Base-by-base conservation (phyloP, 176 grass and related monocot genomes). In the Triticum urartu region DNA sequence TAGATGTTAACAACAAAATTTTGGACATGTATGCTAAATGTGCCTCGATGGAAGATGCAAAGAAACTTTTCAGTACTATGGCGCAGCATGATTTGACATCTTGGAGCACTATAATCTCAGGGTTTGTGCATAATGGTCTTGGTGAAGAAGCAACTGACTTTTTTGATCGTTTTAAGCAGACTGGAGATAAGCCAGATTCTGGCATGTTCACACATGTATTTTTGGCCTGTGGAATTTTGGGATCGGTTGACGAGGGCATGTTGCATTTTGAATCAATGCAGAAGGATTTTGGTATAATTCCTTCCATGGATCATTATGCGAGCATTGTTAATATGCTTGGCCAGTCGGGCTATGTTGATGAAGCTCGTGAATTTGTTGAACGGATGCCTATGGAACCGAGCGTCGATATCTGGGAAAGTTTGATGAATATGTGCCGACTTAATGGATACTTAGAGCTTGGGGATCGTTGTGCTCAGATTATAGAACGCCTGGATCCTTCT, bases 261-360 rank as follows among this genome's bases (percentile, higher is more conserved):
- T 81, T 96, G 83, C 92, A 99, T 92, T 94, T 96, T 52, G 89
- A 95, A 90, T 94, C 97, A 64, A 96, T 99, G 92, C 87, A 99
- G 72, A 92, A 92, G 52, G 90, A 96, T 78, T 99, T 90, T 91
- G 83, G 86, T 68, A 92, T 99, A 73, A 64, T 68, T 88, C 92
- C 97, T 88, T 63, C 72, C 66, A 91, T 91, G 85, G 88, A 92
- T 79, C 92, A 95, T 88, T 96, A 94, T 89, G 85, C 80, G 35
- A 84, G 88, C 56, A 89, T 96, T 92, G 92, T 94, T 71, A 85
- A 88, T 91, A 91, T 99, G 97, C 90, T 99, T 88, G 97, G 94
- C 12, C 92, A 92, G 89, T 86, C 89, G 50, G 92, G 97, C 20
- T 96, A 99, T 87, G 80, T 99, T 68, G 90, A 94, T 50, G 94